Evolutionary conservation across 805 yeast species (phyloP).

Genomic region (Candida palmyrensis): DNA sequence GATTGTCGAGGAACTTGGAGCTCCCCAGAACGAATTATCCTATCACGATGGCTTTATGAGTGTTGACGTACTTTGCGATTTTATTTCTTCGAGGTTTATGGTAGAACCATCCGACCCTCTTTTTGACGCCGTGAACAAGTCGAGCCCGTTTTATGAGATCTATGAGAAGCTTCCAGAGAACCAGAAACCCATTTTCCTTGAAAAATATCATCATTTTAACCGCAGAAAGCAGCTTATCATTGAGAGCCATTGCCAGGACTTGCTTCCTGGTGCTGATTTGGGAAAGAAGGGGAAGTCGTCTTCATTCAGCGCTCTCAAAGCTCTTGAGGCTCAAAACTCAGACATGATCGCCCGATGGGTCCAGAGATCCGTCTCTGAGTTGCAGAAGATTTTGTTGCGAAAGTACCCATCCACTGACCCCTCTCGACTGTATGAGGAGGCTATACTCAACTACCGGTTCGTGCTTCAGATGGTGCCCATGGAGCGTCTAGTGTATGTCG

Average conservation of each 20-base stretch:
- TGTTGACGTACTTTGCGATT: too few species aligned
- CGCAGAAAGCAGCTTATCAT: conserved; percentile 1
- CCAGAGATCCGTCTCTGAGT: background rate
- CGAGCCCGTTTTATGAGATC: conserved; percentile 17
- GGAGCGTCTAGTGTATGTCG: background rate
- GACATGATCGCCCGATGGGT: background rate
- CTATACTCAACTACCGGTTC: background rate
- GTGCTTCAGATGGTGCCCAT: background rate
- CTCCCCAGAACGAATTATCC: too few species aligned
- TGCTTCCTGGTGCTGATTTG: background rate
- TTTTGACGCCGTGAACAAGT: too few species aligned
- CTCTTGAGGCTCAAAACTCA: background rate
- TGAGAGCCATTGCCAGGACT: conserved; percentile 2
- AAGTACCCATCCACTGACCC: too few species aligned
- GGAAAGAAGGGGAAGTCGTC: background rate
- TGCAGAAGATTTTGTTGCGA: too few species aligned
- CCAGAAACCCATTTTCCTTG: conserved; percentile 12
- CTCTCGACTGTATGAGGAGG: background rate
- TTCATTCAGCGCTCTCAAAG: background rate
- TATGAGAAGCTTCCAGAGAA: conserved; percentile 22
- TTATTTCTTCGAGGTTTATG: too few species aligned
- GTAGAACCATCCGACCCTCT: too few species aligned
- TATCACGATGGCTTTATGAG: too few species aligned
- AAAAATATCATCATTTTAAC: background rate
- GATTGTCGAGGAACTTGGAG: too few species aligned